Conservation (phyloP, 768 basidiomycete species). For the Postia placenta region DNA sequence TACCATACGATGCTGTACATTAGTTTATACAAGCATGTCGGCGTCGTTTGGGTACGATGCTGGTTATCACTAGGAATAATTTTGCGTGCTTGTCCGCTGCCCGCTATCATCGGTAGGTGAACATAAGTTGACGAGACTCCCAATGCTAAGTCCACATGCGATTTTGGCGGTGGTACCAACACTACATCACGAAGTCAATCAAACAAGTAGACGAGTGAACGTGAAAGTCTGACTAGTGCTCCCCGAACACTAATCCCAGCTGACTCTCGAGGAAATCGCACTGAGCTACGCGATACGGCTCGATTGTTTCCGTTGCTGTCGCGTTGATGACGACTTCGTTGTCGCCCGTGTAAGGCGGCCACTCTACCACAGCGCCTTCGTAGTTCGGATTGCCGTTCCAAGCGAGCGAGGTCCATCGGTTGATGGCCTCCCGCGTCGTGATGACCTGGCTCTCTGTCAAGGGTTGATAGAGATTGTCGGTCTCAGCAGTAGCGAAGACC, state of each 20-base stretch:
- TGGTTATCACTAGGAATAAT: too few species aligned
- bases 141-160: too few species aligned
- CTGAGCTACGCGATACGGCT: slow-evolving; percentile 7
- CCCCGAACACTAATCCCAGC: slow-evolving; percentile 5
- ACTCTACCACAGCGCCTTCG: slow-evolving; percentile 4
- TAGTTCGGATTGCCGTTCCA: slow-evolving; percentile 9
- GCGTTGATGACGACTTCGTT: slow-evolving; percentile 8
- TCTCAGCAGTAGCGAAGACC: slow-evolving; percentile 10
- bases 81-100: too few species aligned
- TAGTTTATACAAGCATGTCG: too few species aligned
- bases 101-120: too few species aligned
- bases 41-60: too few species aligned
- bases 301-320: background rate
- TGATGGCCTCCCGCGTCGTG: slow-evolving; percentile 7
- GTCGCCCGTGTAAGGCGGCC: slow-evolving; percentile 6
- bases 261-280: slow-evolving; percentile 6
- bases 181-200: too few species aligned
- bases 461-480: slow-evolving; percentile 9
- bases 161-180: too few species aligned
- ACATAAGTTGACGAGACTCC: too few species aligned
- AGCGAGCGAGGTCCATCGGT: slow-evolving; percentile 10
- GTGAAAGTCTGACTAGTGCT: too few species aligned
- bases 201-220: too few species aligned
- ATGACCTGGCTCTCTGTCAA: slow-evolving; percentile 5
- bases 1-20: too few species aligned